A percentile compares a stretch with the other conserved stretches of the same genome.
Conservation (phyloP, 371 early-diverging fungal genomes). For the Mortierella sp. region DNA sequence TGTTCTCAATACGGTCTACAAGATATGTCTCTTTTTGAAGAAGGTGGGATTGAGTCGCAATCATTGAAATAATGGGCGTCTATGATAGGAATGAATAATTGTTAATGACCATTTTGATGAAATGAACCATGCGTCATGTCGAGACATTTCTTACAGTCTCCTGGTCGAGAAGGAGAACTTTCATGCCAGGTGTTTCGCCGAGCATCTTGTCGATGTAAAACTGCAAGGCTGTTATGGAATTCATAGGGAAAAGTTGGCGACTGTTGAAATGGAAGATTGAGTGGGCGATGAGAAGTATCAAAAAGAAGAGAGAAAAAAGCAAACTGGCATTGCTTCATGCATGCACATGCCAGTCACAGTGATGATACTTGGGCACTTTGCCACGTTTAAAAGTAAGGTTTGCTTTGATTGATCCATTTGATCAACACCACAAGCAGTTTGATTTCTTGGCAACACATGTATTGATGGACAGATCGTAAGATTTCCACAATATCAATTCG, state of each 20-base stretch:
- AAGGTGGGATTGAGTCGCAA: slow-evolving; percentile 90
- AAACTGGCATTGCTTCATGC: not conserved
- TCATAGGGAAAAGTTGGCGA: slow-evolving; percentile 67
- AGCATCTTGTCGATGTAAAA: slow-evolving; percentile 94
- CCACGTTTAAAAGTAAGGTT: no score
- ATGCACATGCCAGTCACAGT: not conserved
- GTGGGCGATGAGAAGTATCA: not conserved
- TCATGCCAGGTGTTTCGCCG: slow-evolving; percentile 93
- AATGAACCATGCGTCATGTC: not conserved
- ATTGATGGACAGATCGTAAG: no score
- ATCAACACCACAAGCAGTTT: no score
- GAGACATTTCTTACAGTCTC: slow-evolving; percentile 81
- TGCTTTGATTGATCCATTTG: no score
- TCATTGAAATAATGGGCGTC: slow-evolving; percentile 94
- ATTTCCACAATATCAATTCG: not conserved
- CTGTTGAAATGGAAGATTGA: not conserved
- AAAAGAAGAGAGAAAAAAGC: not conserved
- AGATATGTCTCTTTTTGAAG: slow-evolving; percentile 93
- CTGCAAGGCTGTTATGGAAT: slow-evolving; percentile 84
- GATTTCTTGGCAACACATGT: no score
- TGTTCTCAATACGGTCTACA: slow-evolving; percentile 92
- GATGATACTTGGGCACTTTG: no score
- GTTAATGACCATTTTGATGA: not conserved
- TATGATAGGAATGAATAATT: slow-evolving; percentile 45
- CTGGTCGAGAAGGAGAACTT: slow-evolving; percentile 92